Evolutionary conservation across 441 rosid genomes (phyloP).

Genomic region (Arabidopsis hybrid): DNA sequence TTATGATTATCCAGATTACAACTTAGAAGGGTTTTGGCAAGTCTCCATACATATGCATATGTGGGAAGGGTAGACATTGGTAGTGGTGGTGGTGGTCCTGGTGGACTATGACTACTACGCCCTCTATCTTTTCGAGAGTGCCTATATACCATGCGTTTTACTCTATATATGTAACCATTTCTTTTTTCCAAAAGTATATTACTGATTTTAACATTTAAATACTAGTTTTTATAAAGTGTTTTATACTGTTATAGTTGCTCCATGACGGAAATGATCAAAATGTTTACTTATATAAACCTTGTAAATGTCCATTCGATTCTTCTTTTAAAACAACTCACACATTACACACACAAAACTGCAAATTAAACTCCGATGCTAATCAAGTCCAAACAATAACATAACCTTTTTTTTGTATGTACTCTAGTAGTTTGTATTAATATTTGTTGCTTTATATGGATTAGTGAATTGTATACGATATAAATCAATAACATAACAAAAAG

Average conservation of each 20-base stretch:
- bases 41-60: slow-evolving; percentile 22
- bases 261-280: slow-evolving; percentile 11
- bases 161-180: slow-evolving; percentile 14
- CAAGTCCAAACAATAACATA: background rate
- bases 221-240: no score
- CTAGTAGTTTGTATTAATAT: background rate
- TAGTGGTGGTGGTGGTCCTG: slow-evolving; percentile 39
- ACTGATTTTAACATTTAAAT: background rate
- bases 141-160: slow-evolving; percentile 39
- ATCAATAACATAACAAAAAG: background rate
- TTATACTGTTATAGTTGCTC: background rate
- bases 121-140: slow-evolving; percentile 29
- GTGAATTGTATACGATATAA: background rate
- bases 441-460: no score
- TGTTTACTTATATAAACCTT: background rate
- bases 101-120: slow-evolving; percentile 40
- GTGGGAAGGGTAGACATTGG: slow-evolving; percentile 40
- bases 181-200: background rate
- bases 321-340: background rate
- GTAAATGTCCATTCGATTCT: background rate
- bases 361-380: background rate
- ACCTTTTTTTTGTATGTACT: no score
- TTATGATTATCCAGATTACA: no score
- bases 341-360: background rate
- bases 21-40: slow-evolving; percentile 20